Percentiles rank a stretch among this genome's conserved stretches.
These are phyloP conservation scores for Flagelloscypha sp. DNA, from an alignment of 768 basidiomycete species.

Conservation along the genomic window DNA sequence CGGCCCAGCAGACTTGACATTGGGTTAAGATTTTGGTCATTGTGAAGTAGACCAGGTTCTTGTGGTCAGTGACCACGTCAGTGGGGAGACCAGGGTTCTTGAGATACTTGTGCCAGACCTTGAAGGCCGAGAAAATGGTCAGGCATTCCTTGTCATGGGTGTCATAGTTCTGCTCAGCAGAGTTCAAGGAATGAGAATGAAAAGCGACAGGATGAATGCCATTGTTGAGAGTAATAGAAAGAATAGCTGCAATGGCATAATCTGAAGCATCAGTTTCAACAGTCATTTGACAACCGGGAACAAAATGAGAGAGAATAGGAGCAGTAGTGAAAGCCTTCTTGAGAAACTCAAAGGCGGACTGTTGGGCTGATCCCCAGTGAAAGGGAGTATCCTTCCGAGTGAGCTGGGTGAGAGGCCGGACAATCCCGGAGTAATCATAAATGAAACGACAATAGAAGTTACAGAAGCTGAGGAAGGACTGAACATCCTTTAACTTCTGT, in stretches of 20 bases:
- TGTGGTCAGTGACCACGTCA: constrained; percentile 17
- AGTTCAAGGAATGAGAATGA: constrained; percentile 8
- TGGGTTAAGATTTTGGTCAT: constrained; percentile 15
- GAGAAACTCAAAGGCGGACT: constrained; percentile 20
- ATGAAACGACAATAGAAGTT: constrained; percentile 40
- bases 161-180: constrained; percentile 23
- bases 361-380: constrained; percentile 10
- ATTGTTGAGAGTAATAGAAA: constrained; percentile 3
- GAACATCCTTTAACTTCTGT: constrained; percentile 21
- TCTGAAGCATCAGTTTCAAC: constrained; percentile 13
- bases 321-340: constrained; percentile 19
- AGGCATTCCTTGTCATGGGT: constrained; percentile 27
- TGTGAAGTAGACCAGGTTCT: constrained; percentile 19
- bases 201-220: constrained; percentile 17
- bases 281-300: neutral
- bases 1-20: constrained; percentile 23
- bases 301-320: constrained; percentile 19
- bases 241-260: constrained; percentile 6
- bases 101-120: constrained; percentile 14
- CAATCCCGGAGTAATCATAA: constrained; percentile 23
- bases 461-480: constrained; percentile 34
- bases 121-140: constrained; percentile 20
- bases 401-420: constrained; percentile 20
- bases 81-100: constrained; percentile 9
- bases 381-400: constrained; percentile 18